Conservation (phyloP, 176 grass and related monocot species). For the Ensete ventricosum region DNA sequence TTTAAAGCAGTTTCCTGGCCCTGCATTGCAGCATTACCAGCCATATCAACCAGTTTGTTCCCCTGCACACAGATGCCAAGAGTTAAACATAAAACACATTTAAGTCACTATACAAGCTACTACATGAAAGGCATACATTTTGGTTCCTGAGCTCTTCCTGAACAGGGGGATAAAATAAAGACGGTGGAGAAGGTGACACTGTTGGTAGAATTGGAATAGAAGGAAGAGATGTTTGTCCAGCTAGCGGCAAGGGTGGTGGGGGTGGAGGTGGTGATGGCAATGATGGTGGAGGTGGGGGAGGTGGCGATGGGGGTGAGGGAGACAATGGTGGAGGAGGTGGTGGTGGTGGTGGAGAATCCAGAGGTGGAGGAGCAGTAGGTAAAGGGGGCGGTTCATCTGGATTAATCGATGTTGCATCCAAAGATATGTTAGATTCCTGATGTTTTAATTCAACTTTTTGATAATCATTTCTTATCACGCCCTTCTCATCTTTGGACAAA, state of each 20-base stretch:
- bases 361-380: slow-evolving; percentile 52
- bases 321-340: slow-evolving; percentile 55
- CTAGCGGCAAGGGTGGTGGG: slow-evolving; percentile 43
- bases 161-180: slow-evolving; percentile 37
- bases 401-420: slow-evolving; percentile 27
- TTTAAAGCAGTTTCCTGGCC: slow-evolving; percentile 30
- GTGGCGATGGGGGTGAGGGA: slow-evolving; percentile 58
- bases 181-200: slow-evolving; percentile 46
- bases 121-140: slow-evolving; percentile 47
- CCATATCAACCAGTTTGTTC: slow-evolving; percentile 37
- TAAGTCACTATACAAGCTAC: background rate
- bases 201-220: slow-evolving; percentile 11
- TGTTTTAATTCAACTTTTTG: slow-evolving; percentile 5
- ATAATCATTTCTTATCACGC: slow-evolving; percentile 23
- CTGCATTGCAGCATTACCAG: slow-evolving; percentile 45
- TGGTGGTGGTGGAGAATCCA: slow-evolving; percentile 53
- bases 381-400: slow-evolving; percentile 48
- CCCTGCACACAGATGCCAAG: slow-evolving; percentile 32
- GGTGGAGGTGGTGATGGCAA: slow-evolving; percentile 41
- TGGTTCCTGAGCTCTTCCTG: slow-evolving; percentile 53
- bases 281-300: slow-evolving; percentile 33
- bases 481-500: slow-evolving; percentile 31
- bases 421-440: slow-evolving; percentile 15
- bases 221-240: slow-evolving; percentile 34
- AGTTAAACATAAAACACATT: background rate